A percentile compares a stretch with the other conserved stretches of the same genome.
Conservation (phyloP, 345 rosid genomes). For the Geranium brycei region DNA sequence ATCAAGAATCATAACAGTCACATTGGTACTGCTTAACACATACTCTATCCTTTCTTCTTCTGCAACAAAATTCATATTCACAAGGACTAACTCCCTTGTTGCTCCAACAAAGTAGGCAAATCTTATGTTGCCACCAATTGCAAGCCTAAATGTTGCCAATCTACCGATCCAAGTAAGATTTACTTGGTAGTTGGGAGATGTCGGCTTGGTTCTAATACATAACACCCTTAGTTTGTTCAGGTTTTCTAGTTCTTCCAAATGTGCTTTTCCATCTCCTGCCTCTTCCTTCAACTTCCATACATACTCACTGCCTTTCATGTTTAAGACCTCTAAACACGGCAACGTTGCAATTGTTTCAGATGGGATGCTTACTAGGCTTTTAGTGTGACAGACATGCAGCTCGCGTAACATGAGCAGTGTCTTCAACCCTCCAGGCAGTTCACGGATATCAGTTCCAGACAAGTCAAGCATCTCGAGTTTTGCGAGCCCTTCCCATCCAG, state of each 20-base stretch:
- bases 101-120: no score
- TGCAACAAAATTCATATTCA: background rate
- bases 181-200: background rate
- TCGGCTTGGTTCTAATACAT: background rate
- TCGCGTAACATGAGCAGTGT: slow-evolving; percentile 17
- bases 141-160: no score
- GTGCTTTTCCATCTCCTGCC: background rate
- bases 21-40: background rate
- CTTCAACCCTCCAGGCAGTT: slow-evolving; percentile 24
- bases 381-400: slow-evolving; percentile 27
- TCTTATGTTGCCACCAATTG: no score
- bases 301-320: slow-evolving; percentile 32
- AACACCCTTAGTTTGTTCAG: background rate
- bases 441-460: slow-evolving; percentile 19
- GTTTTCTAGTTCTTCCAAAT: background rate
- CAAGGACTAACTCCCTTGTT: background rate
- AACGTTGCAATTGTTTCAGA: slow-evolving; percentile 20
- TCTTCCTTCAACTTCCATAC: background rate
- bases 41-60: background rate
- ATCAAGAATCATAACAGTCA: background rate
- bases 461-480: slow-evolving; percentile 32
- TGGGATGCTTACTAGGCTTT: slow-evolving; percentile 20
- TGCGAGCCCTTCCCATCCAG: slow-evolving; percentile 7
- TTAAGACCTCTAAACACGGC: slow-evolving; percentile 24
- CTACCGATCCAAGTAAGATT: background rate